Evolutionary conservation across 2,329 filamentous ascomycete genomes (phyloP).

Genomic region (Colletotrichum shisoi): DNA sequence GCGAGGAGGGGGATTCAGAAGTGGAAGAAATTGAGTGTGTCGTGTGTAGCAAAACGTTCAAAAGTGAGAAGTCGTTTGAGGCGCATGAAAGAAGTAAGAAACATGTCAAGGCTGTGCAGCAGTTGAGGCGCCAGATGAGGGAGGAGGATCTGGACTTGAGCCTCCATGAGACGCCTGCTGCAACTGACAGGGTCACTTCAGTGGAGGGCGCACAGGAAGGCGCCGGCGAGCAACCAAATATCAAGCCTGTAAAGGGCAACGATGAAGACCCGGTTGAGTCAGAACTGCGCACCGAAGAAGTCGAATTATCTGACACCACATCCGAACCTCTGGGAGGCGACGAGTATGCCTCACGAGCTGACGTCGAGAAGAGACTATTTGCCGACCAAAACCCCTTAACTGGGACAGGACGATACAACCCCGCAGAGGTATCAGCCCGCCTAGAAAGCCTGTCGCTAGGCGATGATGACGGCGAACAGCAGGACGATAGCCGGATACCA

Average conservation of each 20-base stretch:
- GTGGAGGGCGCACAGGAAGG: constrained; percentile 24
- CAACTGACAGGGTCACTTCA: not conserved
- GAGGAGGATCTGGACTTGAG: constrained; percentile 73
- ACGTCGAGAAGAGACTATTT: constrained; percentile 35
- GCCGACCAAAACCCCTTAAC: not conserved
- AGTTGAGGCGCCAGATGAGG: constrained; percentile 82
- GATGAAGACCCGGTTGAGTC: not conserved
- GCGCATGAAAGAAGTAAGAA: constrained; percentile 97
- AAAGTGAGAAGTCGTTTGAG: constrained; percentile 91
- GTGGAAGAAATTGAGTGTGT: constrained; percentile 75
- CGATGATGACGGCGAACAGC: not conserved
- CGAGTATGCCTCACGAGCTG: constrained; percentile 35
- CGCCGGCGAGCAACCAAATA: not conserved
- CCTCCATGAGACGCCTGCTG: constrained; percentile 28
- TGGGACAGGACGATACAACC: no score
- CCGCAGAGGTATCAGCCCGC: not conserved
- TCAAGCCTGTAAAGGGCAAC: not conserved
- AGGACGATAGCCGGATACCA: constrained; percentile 9
- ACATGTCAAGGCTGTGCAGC: constrained; percentile 84
- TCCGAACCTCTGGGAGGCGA: constrained; percentile 18
- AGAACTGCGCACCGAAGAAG: not conserved
- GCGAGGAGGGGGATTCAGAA: constrained; percentile 60
- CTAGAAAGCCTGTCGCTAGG: constrained; percentile 6
- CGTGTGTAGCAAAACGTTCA: constrained; percentile 79
- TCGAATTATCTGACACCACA: not conserved